phyloP scores from a whole-genome alignment of 495 filamentous ascomycete genomes.

The Hypoxylon fuscum region DNA sequence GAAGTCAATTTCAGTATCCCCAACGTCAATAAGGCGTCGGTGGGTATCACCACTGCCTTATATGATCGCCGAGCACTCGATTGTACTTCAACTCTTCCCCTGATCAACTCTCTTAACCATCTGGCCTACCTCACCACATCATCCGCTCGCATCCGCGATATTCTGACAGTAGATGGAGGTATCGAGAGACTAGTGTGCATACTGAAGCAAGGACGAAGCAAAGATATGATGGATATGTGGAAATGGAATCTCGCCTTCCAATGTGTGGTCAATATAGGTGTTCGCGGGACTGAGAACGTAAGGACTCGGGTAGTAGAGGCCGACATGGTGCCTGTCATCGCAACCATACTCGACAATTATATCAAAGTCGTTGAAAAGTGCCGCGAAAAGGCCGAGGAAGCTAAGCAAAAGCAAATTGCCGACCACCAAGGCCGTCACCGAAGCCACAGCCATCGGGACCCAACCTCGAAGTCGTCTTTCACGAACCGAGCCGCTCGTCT shows the following conservation, averaged over 20 bases:
- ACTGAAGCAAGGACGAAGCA: constrained; percentile 93
- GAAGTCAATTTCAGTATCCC: constrained; percentile 99
- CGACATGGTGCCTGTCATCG: constrained; percentile 98
- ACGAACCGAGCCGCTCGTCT: constrained; percentile 58
- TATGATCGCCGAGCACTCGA: constrained; percentile 97
- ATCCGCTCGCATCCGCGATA: constrained; percentile 96
- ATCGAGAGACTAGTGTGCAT: constrained; percentile 97
- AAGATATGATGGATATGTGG: constrained; percentile 99
- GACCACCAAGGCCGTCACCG: constrained; percentile 55
- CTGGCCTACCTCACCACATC: constrained; percentile 98
- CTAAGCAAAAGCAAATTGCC: constrained; percentile 59
- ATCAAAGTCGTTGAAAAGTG: constrained; percentile 93
- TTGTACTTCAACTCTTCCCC: constrained; percentile 94
- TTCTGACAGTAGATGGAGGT: constrained; percentile 96
- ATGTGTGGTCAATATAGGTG: constrained; percentile 98
- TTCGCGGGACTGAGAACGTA: constrained; percentile 91
- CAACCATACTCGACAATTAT: constrained; percentile 99
- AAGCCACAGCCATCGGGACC: constrained; percentile 50
- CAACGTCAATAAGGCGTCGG: constrained; percentile 99
- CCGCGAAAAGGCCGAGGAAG: constrained; percentile 81
- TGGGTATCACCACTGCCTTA: constrained; percentile 97
- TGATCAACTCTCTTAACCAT: constrained; percentile 98
- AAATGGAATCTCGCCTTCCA: constrained; percentile 99
- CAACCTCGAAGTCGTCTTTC: constrained; percentile 56
- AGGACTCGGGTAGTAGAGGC: constrained; percentile 96